These are phyloP conservation scores for Apium graveolens DNA, from an alignment of 129 eudicot genomes.

Conservation along the genomic window DNA sequence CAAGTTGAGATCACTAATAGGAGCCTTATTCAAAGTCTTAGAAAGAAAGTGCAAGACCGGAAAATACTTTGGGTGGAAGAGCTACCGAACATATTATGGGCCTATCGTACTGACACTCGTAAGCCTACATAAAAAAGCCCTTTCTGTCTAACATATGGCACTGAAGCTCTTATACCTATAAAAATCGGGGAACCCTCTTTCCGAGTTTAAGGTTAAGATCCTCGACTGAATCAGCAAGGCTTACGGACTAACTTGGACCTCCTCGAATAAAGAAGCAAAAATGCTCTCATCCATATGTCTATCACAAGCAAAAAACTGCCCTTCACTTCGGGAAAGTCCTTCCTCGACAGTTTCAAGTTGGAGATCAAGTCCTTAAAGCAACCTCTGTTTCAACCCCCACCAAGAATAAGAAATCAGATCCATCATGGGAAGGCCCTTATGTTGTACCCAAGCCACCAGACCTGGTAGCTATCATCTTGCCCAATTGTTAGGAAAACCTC, in stretches of 20 bases:
- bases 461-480: too few relatives aligned
- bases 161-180: background rate
- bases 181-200: background rate
- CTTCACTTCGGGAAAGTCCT: background rate
- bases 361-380: background rate
- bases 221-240: background rate
- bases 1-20: background rate
- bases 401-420: background rate
- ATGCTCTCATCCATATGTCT: background rate
- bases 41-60: background rate
- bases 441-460: background rate
- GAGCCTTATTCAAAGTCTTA: background rate
- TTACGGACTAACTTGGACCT: background rate
- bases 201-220: background rate
- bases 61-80: background rate
- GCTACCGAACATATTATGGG: background rate
- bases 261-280: background rate
- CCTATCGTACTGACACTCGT: background rate
- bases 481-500: too few relatives aligned
- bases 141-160: background rate
- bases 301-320: background rate
- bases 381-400: background rate
- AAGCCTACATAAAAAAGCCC: background rate
- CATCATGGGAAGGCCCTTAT: background rate
- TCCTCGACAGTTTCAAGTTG: background rate